Base-by-base conservation (phyloP, 352 stramenopile genomes). In the Aphanomyces astaci region DNA sequence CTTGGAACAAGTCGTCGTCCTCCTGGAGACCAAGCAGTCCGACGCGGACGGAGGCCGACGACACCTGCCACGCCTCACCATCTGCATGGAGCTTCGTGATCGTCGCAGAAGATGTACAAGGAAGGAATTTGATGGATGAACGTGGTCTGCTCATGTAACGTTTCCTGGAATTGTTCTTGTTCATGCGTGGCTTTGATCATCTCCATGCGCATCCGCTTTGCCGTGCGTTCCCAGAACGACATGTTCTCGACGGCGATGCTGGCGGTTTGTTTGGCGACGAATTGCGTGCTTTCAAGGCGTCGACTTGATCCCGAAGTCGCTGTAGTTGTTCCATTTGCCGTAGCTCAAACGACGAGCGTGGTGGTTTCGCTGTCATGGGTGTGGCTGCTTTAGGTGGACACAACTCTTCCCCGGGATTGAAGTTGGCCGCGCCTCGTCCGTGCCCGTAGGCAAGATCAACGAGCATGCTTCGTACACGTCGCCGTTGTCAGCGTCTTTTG, bases 51-150 rank as follows among this genome's bases (percentile, higher is more conserved):
- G 52, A 64, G 0, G 31, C 39, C 11, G 31, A 51, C 11, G 19
- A 59, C 7, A 28, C 24, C 30, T 59, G 51, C 51, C 51, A 59
- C 30, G 25, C 51, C 15, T 59, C 51, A 0, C 22, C 22, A 25
- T 39, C 19, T 22, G 30, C 13, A 9, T 59, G 19, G 51, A 59
- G n/a, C 22, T 59, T 22, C 27, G 5, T 13, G 19, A 36, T 7
- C 25, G 33, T 40, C 22, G 30, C n/a, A 25, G 1, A n/a, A n/a
- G 15, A 49, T 1, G 1, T 1, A 55, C 25, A 59, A 32, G 13
- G 1, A 10, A 30, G n/a, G 27, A 59, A 65, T 65, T n/a, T 46
- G 36, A 11, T 65, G 33, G 56, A 65, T 53, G 33, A 65, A 65
- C 24, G 56, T 65, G 3, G 22, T 3, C 11, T 65, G 56, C 17